Evolutionary conservation across 129 eudicot species (phyloP).

Genomic region (Kitagawia praeruptora): DNA sequence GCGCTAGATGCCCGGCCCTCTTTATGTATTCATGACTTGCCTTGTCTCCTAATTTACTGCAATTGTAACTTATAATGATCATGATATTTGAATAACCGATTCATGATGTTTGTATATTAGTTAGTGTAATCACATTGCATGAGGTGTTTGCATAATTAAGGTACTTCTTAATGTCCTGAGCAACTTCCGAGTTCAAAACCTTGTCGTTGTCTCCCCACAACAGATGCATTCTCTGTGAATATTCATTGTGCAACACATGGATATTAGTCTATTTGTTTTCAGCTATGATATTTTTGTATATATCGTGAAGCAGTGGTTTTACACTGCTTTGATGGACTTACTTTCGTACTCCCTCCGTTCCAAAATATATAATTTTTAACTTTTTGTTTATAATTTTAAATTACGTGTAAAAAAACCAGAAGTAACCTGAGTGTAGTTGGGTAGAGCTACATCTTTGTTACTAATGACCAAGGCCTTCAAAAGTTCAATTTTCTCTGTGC

Average conservation of each 20-base stretch:
- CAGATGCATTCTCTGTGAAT: constrained; percentile 18
- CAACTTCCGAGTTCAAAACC: constrained; percentile 31
- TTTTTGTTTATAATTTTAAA: no score
- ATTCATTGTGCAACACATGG: background rate
- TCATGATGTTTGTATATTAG: background rate
- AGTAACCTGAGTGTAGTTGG: constrained; percentile 39
- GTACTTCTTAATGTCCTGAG: constrained; percentile 29
- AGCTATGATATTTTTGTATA: no score
- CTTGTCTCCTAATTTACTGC: constrained; percentile 32
- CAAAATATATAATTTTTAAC: no score
- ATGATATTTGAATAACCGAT: no score
- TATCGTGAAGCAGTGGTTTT: no score
- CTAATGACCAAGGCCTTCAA: constrained; percentile 37
- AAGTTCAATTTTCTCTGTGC: constrained; percentile 40
- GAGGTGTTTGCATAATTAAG: background rate
- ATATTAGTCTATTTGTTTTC: background rate
- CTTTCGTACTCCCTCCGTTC: no score
- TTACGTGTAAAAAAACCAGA: no score
- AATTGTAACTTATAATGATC: background rate
- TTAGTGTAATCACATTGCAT: background rate
- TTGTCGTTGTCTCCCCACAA: constrained; percentile 21
- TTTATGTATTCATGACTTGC: constrained; percentile 15
- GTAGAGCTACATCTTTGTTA: constrained; percentile 28
- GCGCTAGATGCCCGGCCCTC: no score
- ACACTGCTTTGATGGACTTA: no score